These are phyloP conservation scores for Pseudocercospora eumusae DNA, from an alignment of 2,329 filamentous ascomycete species.

Conservation along the genomic window DNA sequence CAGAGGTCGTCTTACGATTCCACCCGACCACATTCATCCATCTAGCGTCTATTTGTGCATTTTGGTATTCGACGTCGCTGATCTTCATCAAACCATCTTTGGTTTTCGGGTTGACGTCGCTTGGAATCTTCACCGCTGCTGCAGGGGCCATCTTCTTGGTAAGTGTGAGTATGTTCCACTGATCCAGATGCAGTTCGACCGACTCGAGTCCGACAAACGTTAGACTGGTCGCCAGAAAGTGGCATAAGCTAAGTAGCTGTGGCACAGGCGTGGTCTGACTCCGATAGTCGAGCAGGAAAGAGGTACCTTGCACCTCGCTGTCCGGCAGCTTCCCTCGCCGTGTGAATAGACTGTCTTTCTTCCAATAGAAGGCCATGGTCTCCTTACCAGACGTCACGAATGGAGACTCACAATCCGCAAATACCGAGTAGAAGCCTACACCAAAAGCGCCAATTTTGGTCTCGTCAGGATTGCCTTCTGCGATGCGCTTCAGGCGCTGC, in stretches of 20 bases:
- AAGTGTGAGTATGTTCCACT: constrained; percentile 76
- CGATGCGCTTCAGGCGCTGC: constrained; percentile 90
- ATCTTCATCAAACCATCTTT: constrained; percentile 89
- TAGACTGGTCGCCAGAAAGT: constrained; percentile 91
- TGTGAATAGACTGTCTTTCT: constrained; percentile 95
- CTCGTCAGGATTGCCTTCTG: constrained; percentile 98
- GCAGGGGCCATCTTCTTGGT: constrained; percentile 84
- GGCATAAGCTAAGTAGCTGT: constrained; percentile 79
- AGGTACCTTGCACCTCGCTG: constrained; percentile 62
- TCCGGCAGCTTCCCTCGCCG: constrained; percentile 73
- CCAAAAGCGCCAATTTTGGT: constrained; percentile 99
- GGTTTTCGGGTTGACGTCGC: constrained; percentile 77
- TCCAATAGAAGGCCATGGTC: constrained; percentile 99
- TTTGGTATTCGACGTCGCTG: constrained; percentile 74
- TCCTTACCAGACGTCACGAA: constrained; percentile 91
- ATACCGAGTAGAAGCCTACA: constrained; percentile 97
- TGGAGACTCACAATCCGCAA: constrained; percentile 95
- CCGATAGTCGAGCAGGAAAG: constrained; percentile 93
- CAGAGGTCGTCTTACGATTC: constrained; percentile 55
- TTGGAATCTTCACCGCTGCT: constrained; percentile 69
- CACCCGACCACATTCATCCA: constrained; percentile 88
- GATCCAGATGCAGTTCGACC: constrained; percentile 89
- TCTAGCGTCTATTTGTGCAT: constrained; percentile 85
- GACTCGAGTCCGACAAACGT: constrained; percentile 89
- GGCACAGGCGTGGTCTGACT: constrained; percentile 85